A percentile compares a stretch with the other conserved stretches of the same genome.
phyloP scores from a whole-genome alignment of 495 filamentous ascomycete genomes.

The Penicillium antarcticum region DNA sequence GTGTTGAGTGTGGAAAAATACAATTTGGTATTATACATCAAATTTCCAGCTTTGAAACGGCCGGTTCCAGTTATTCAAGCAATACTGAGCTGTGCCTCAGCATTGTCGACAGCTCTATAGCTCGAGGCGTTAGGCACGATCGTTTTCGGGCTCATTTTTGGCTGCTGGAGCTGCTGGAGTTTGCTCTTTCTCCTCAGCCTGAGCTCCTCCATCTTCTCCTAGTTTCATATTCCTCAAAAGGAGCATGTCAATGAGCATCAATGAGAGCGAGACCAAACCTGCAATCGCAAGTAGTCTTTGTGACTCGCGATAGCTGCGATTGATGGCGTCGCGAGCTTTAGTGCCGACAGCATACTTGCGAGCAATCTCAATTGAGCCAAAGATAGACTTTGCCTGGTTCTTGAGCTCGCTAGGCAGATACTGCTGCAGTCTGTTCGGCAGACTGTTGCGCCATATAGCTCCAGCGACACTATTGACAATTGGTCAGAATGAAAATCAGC shows the following conservation, averaged over 20 bases:
- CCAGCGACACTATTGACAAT: constrained; percentile 15
- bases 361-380: constrained; percentile 18
- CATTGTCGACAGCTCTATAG: too few species aligned
- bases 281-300: constrained; percentile 21
- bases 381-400: constrained; percentile 16
- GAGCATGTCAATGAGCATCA: constrained; percentile 23
- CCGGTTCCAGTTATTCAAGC: too few species aligned
- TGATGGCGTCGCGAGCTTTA: constrained; percentile 14
- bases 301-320: constrained; percentile 19
- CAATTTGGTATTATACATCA: too few species aligned
- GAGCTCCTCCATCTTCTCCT: constrained; percentile 3
- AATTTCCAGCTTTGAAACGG: too few species aligned
- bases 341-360: constrained; percentile 16
- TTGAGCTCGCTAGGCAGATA: constrained; percentile 20
- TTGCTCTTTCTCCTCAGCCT: not conserved
- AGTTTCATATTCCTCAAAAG: constrained; percentile 20
- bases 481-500: not conserved
- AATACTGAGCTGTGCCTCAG: too few species aligned
- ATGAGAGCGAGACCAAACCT: constrained; percentile 11
- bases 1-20: too few species aligned
- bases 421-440: constrained; percentile 12
- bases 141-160: not conserved
- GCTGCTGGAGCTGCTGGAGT: not conserved
- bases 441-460: constrained; percentile 26
- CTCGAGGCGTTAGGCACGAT: not conserved